These are phyloP conservation scores for Coniochaeta hoffmannii DNA, from an alignment of 2,329 filamentous ascomycete genomes.

Conservation along the genomic window DNA sequence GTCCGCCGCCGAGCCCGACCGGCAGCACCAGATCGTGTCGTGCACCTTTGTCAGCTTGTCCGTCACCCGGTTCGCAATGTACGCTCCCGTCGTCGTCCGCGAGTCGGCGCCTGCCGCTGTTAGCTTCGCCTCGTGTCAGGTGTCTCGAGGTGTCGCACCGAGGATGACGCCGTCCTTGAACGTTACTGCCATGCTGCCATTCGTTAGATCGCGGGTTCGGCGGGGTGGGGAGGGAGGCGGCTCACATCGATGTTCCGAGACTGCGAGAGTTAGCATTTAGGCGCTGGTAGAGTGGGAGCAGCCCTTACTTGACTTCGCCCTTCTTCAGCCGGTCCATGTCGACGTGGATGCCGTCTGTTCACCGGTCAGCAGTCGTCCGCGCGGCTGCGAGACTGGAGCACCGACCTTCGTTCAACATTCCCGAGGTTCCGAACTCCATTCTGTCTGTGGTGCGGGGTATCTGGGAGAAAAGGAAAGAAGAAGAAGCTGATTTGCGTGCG, in stretches of 20 bases:
- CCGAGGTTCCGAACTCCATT: conserved; percentile 59
- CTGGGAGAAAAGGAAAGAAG: neutral
- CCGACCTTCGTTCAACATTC: conserved; percentile 57
- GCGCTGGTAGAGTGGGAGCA: conserved; percentile 9
- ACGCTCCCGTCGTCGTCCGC: conserved; percentile 92
- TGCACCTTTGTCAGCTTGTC: conserved; percentile 98
- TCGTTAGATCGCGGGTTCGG: conserved; percentile 17
- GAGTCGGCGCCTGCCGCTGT: conserved; percentile 92
- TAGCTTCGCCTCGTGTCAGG: too few relatives aligned
- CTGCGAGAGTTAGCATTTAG: conserved; percentile 39
- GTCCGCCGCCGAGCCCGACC: conserved; percentile 93
- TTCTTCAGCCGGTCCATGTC: conserved; percentile 99
- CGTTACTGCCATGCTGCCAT: conserved; percentile 86
- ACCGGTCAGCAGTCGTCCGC: conserved; percentile 14
- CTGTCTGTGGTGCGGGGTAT: neutral
- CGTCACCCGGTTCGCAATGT: conserved; percentile 98
- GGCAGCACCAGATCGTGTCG: conserved; percentile 99
- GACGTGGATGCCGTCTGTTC: conserved; percentile 91
- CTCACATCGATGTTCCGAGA: conserved; percentile 92
- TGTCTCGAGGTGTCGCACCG: conserved; percentile 43
- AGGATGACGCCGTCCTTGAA: conserved; percentile 98
- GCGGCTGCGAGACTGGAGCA: neutral
- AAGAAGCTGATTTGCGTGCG: neutral
- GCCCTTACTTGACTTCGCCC: conserved; percentile 93
- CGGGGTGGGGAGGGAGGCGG: conserved; percentile 9